Evolutionary conservation across 192 early-diverging fungal species (phyloP), one percentile per base, ranked within the genome.

Genomic region (Thamnidium elegans): DNA sequence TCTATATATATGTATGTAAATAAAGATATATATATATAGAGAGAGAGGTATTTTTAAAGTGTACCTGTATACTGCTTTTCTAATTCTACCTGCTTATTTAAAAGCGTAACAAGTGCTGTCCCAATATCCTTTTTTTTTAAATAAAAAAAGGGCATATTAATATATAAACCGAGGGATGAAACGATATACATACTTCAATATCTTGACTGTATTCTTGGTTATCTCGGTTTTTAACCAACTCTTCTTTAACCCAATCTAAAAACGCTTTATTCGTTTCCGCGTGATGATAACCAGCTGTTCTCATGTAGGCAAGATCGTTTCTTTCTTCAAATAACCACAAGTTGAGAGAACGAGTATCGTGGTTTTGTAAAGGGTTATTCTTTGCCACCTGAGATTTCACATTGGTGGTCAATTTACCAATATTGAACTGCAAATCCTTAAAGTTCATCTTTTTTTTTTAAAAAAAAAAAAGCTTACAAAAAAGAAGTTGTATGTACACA

Each of bases 281-380:
- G 17, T 64, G 68, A 14, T 76, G 65, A 23, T 76, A 76, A 31
- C 59, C 48, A 14, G 66, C 21, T 7, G 74, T 67, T 10, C 63
- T 58, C 23, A 62, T 58, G 7, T 60, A 30, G 14, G 68, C 64
- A 3, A 70, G 23, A 46, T 67, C 61, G 44, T 70, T 71, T 6
- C 68, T 62, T 34, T 76, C 74, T 50, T 71, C 47, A 11, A 59
- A 65, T 15, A 70, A 70, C 69, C 67, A 71, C 43, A 76, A 42
- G 13, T 62, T 67, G 1, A 76, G 44, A 3, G 69, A 52, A 32
- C 65, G 66, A 8, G 69, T 76, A 21, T 76, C 69, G n/a, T 70
- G 62, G 20, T 67, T 67, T 31, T 67, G 64, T 17, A 68, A 34
- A 26, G 69, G 74, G 44, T 76, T 71, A n/a, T 63, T 71, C 13